A percentile compares a stretch with the other conserved stretches of the same genome.
These are phyloP conservation scores for Paramecium caudatum DNA, from an alignment of 73 alveolate genomes.

Conservation along the genomic window DNA sequence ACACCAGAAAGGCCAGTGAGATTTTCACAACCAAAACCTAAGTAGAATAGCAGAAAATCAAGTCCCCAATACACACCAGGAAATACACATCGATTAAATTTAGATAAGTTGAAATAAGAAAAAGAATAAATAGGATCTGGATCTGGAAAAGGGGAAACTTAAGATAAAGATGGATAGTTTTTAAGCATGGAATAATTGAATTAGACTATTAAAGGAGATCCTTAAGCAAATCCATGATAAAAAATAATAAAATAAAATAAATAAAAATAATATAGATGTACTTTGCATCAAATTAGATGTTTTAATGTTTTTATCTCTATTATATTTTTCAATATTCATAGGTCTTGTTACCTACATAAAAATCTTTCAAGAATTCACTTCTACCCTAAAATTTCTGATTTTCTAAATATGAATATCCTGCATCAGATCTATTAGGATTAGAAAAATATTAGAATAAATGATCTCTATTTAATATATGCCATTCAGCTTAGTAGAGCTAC, in stretches of 20 bases:
- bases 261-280: neutral
- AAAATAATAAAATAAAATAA: neutral
- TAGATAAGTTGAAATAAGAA: slow-evolving; percentile 36
- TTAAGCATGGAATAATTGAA: neutral
- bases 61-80: slow-evolving; percentile 63
- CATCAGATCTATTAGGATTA: slow-evolving; percentile 54
- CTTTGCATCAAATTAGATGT: too few species aligned
- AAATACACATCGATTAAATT: slow-evolving; percentile 35
- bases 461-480: slow-evolving; percentile 69
- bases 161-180: neutral
- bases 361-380: slow-evolving; percentile 72
- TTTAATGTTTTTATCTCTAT: too few species aligned
- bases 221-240: neutral
- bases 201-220: neutral
- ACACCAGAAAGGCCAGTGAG: neutral
- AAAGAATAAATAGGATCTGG: neutral
- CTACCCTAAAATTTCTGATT: slow-evolving; percentile 55
- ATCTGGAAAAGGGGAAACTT: neutral
- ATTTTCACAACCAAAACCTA: neutral
- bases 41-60: neutral
- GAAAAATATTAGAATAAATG: slow-evolving; percentile 67
- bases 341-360: slow-evolving; percentile 70
- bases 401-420: slow-evolving; percentile 76
- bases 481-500: slow-evolving; percentile 64
- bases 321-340: slow-evolving; percentile 73